A percentile compares a stretch with the other conserved stretches of the same genome.
Evolutionary conservation across 345 rosid species (phyloP).

Genomic region (Toxicodendron radicans): DNA sequence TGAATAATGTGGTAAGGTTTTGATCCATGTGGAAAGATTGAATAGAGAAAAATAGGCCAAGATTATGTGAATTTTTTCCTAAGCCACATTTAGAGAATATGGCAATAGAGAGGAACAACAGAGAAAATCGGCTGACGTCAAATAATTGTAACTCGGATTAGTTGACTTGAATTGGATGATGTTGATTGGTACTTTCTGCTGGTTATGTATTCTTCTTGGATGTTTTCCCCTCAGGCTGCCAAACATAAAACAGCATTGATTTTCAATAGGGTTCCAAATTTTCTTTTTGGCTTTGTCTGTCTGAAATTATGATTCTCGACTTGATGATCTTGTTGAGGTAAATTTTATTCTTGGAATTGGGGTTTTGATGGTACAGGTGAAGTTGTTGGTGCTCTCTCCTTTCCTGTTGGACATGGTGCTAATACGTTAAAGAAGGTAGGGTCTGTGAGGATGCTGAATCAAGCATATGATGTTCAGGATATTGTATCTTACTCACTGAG

Average conservation of each 20-base stretch:
- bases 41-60: not conserved
- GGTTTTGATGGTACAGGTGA: constrained; percentile 68
- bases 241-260: not conserved
- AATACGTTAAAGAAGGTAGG: constrained; percentile 65
- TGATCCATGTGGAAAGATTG: not conserved
- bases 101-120: not conserved
- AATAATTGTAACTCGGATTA: not conserved
- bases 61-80: not conserved
- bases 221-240: not conserved
- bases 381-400: constrained; percentile 85
- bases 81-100: not conserved
- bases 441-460: constrained; percentile 75
- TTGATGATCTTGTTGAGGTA: not conserved
- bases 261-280: not conserved
- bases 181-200: not conserved
- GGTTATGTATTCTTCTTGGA: no score
- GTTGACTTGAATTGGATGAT: not conserved
- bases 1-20: not conserved
- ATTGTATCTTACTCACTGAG: constrained; percentile 54
- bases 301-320: not conserved
- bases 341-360: constrained; percentile 12
- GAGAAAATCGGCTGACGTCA: not conserved
- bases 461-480: constrained; percentile 51
- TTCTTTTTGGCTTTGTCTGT: not conserved
- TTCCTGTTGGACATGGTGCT: constrained; percentile 75